Conservation (phyloP, 306 rosid genomes). For the Astragalus membranaceus region DNA sequence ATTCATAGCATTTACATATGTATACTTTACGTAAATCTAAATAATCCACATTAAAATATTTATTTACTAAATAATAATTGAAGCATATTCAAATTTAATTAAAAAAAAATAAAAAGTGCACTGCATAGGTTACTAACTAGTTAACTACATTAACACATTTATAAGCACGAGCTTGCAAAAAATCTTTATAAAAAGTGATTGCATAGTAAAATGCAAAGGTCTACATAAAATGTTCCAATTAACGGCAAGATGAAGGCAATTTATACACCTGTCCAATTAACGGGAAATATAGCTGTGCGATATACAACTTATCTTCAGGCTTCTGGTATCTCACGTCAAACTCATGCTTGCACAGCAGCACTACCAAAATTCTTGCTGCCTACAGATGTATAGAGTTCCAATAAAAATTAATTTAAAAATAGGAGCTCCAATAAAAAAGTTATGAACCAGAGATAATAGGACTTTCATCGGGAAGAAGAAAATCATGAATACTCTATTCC, state of each 20-base stretch:
- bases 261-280: constrained; percentile 80
- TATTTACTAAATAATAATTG: not conserved
- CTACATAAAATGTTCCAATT: not conserved
- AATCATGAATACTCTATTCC: constrained; percentile 1
- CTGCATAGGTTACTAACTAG: not conserved
- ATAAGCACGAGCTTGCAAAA: not conserved
- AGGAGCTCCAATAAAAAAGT: not conserved
- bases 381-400: constrained; percentile 25
- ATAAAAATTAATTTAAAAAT: not conserved
- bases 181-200: not conserved
- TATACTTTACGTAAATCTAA: not conserved
- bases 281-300: constrained; percentile 95
- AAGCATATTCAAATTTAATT: not conserved
- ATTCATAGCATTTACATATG: not conserved
- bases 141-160: not conserved
- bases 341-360: constrained; percentile 94
- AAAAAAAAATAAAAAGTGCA: not conserved
- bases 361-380: constrained; percentile 96
- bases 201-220: not conserved
- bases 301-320: constrained; percentile 93
- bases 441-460: not conserved
- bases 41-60: not conserved
- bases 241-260: not conserved
- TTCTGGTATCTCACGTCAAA: constrained; percentile 98
- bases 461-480: constrained; percentile 5